A percentile compares a stretch with the other conserved stretches of the same genome.
These are phyloP conservation scores for Leccinum boreale DNA, from an alignment of 768 basidiomycete genomes.

Conservation along the genomic window DNA sequence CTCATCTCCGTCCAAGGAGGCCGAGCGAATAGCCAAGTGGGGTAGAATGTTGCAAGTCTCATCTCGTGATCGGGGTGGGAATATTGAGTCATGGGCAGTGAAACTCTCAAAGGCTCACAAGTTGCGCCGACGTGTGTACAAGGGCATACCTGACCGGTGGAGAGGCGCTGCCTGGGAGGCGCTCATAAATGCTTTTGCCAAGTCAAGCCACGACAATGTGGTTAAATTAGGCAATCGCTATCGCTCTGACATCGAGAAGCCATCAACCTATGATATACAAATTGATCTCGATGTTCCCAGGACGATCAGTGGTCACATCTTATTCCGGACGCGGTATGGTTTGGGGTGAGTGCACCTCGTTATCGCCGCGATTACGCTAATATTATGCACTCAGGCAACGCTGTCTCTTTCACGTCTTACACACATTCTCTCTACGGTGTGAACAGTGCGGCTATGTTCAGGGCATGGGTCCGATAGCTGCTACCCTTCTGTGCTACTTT, in stretches of 20 bases:
- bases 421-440: conserved; percentile 87
- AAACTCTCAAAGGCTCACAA: conserved; percentile 63
- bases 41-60: conserved; percentile 79
- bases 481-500: conserved; percentile 91
- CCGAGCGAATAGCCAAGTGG: conserved; percentile 85
- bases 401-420: conserved; percentile 91
- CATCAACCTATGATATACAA: conserved; percentile 91
- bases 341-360: conserved; percentile 64
- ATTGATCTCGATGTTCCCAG: conserved; percentile 97
- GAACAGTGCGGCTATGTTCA: conserved; percentile 91
- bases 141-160: conserved; percentile 98
- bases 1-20: conserved; percentile 56
- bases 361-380: conserved; percentile 8
- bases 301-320: conserved; percentile 91
- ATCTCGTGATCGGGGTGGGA: conserved; percentile 71
- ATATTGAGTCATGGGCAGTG: conserved; percentile 71
- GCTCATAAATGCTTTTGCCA: conserved; percentile 57
- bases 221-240: conserved; percentile 47
- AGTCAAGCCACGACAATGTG: conserved; percentile 44
- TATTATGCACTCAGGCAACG: conserved; percentile 64
- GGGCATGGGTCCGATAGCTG: conserved; percentile 98
- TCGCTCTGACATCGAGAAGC: conserved; percentile 64
- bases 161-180: conserved; percentile 88
- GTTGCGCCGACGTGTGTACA: conserved; percentile 76
- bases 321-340: conserved; percentile 95